phyloP scores from a whole-genome alignment of 169 alveolate genomes.

The Eimeria praecox region DNA sequence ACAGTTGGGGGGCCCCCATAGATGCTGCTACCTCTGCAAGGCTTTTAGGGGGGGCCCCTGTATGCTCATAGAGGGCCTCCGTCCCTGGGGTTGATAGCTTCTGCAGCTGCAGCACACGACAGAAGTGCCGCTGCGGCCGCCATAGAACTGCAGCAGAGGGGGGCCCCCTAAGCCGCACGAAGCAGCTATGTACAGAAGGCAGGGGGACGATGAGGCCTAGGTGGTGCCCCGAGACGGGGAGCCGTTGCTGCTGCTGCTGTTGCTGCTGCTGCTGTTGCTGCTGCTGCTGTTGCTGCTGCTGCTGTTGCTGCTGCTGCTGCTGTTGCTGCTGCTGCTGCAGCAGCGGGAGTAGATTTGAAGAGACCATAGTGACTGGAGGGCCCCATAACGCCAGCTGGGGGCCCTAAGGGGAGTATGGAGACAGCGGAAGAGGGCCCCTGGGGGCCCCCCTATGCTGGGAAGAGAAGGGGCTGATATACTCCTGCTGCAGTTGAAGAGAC shows the following conservation, averaged over 20 bases:
- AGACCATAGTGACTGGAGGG: neutral
- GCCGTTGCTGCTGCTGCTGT: slow-evolving; percentile 42
- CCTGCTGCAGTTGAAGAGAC: neutral
- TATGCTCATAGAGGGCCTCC: neutral
- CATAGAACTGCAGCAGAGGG: slow-evolving; percentile 54
- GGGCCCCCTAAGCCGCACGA: slow-evolving; percentile 67
- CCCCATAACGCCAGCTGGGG: neutral
- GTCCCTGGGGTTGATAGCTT: neutral
- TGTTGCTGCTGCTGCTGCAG: neutral
- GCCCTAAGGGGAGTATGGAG: neutral
- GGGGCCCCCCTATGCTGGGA: slow-evolving; percentile 33
- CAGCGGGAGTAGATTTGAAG: neutral
- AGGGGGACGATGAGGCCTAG: slow-evolving; percentile 50
- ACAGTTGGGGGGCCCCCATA: slow-evolving; percentile 73
- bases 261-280: slow-evolving; percentile 53
- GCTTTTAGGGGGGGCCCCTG: slow-evolving; percentile 5
- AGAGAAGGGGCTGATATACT: neutral
- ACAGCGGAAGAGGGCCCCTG: slow-evolving; percentile 4
- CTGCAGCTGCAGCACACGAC: slow-evolving; percentile 80
- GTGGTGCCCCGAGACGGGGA: slow-evolving; percentile 52
- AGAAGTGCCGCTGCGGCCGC: slow-evolving; percentile 73
- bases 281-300: neutral
- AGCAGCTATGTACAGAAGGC: slow-evolving; percentile 63
- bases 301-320: neutral
- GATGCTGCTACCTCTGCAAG: slow-evolving; percentile 16